Conservation (phyloP, 192 early-diverging fungal species). For the Lobosporangium transversale region DNA sequence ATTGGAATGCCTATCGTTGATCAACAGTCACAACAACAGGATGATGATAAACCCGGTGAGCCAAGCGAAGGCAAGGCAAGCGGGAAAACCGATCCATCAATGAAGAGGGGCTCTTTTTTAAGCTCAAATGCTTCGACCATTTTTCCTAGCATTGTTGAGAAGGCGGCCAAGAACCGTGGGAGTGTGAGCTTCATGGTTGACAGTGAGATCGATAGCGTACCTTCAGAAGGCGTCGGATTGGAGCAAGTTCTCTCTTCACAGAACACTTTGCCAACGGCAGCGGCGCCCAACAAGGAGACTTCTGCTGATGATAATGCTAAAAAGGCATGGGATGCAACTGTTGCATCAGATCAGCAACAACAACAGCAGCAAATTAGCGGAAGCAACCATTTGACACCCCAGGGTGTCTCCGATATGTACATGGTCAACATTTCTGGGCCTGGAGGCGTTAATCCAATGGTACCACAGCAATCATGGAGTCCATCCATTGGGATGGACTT, state of each 20-base stretch:
- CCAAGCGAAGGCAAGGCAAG: not conserved
- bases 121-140: conserved; percentile 18
- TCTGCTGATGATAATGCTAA: conserved; percentile 15
- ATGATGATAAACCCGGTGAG: conserved; percentile 3
- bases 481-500: not conserved
- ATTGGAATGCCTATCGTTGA: not conserved
- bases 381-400: not conserved
- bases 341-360: not conserved
- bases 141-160: conserved; percentile 37
- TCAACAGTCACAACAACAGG: not conserved
- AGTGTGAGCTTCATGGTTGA: conserved; percentile 53
- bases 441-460: conserved; percentile 9
- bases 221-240: not conserved
- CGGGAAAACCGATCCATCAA: not conserved
- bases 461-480: conserved; percentile 15
- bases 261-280: not conserved
- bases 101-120: conserved; percentile 28
- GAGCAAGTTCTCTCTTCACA: not conserved
- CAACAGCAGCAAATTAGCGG: not conserved
- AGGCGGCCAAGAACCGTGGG: conserved; percentile 43
- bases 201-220: conserved; percentile 29
- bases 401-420: conserved; percentile 12
- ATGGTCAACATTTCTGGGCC: not conserved
- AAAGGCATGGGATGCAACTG: conserved; percentile 28
- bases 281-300: not conserved